Base-by-base conservation (phyloP, 352 stramenopile genomes). In the Phytopythium boreale region DNA sequence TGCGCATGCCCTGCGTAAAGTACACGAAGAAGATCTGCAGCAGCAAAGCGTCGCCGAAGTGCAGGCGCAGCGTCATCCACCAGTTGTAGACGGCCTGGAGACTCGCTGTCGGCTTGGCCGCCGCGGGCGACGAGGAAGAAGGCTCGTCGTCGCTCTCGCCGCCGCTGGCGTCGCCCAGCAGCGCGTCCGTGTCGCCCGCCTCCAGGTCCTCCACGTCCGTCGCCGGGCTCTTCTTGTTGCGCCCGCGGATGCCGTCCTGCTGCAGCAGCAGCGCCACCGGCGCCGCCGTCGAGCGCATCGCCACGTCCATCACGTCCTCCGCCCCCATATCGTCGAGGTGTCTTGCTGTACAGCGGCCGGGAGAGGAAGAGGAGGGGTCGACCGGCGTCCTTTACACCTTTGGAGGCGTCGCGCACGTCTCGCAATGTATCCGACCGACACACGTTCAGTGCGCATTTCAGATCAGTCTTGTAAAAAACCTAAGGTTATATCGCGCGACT, bases 11-110 rank as follows among this genome's bases (percentile, higher is more conserved):
- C 64, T 92, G 83, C 20, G 83, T 92, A 52, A 90, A 92, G 79
- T 92, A 92, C 14, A 92, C 83, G 56, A 89, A 92, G 73, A 92
- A 92, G 47, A 92, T 89, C 67, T 92, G 83, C 26, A 90, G 70
- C 69, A 92, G 65, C 31, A 92, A 64, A 8, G 67, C 78, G 63
- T 90, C 78, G 31, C 81, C 83, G 57, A 90, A 90, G 62, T 92
- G 81, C 51, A 81, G 36, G 0, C 80, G 80, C 75, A 90, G 75
- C 43, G 79, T 74, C 43, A 70, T 67, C 70, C 76, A 89, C 83
- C 83, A 92, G 50, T 85, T 74, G 41, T 72, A 12, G 14, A 89
- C 67, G 8, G 70, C 66, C 50, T 83, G 72, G 17, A 80, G 22
- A 19, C 68, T 76, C 24, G 72, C 75, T 50, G 64, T 62, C 17